These are phyloP conservation scores for Coemansia sp. DNA, from an alignment of 192 early-diverging fungal genomes.

Conservation along the genomic window DNA sequence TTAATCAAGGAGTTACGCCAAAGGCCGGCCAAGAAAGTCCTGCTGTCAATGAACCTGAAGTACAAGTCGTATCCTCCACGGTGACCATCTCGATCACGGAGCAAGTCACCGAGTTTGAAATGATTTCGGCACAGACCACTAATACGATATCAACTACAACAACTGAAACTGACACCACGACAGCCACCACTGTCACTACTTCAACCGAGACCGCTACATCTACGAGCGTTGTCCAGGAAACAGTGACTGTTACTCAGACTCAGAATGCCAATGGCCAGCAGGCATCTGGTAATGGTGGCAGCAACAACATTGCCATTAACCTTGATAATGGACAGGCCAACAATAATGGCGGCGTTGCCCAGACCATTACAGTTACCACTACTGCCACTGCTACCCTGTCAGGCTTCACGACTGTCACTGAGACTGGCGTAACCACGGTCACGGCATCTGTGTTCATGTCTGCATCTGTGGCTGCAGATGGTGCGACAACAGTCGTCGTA, in stretches of 20 bases:
- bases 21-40: too few species aligned
- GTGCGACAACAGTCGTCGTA: background rate
- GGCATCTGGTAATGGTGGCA: background rate
- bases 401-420: background rate
- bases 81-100: background rate
- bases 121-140: background rate
- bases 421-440: background rate
- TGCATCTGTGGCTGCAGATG: background rate
- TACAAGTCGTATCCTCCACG: background rate
- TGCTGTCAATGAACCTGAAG: too few species aligned
- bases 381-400: background rate
- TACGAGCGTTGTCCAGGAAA: background rate
- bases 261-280: background rate
- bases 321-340: background rate
- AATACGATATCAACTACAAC: background rate
- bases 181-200: background rate
- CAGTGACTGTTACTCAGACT: background rate
- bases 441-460: constrained; percentile 2
- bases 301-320: constrained; percentile 6
- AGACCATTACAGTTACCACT: constrained; percentile 1
- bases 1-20: too few species aligned
- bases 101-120: background rate
- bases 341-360: background rate
- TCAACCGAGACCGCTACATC: constrained; percentile 3
- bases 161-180: constrained; percentile 6